Evolutionary conservation across 2,329 filamentous ascomycete species (phyloP).

Genomic region (Fusarium graminum): DNA sequence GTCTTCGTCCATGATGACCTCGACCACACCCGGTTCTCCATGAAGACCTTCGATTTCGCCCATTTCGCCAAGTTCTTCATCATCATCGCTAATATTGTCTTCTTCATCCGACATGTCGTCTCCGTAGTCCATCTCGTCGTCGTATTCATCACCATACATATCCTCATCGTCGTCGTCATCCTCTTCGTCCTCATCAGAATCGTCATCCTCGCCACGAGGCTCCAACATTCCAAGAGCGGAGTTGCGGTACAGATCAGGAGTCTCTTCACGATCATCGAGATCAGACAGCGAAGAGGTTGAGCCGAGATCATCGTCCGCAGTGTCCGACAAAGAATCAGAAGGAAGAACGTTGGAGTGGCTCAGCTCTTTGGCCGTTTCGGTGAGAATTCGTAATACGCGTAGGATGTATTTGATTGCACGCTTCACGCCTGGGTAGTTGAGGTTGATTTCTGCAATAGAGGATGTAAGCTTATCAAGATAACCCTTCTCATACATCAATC

Average conservation of each 20-base stretch:
- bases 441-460: constrained; percentile 94
- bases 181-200: constrained; percentile 79
- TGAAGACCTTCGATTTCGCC: constrained; percentile 84
- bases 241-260: constrained; percentile 95
- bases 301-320: constrained; percentile 86
- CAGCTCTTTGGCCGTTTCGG: constrained; percentile 85
- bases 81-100: constrained; percentile 90
- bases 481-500: constrained; percentile 98
- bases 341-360: constrained; percentile 85
- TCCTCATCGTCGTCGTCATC: constrained; percentile 87
- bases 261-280: constrained; percentile 88
- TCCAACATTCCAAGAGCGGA: constrained; percentile 96
- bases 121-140: constrained; percentile 91
- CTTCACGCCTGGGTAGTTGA: constrained; percentile 94
- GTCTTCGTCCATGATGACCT: constrained; percentile 83
- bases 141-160: constrained; percentile 93
- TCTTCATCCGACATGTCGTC: constrained; percentile 86
- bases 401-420: constrained; percentile 97
- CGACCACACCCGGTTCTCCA: constrained; percentile 72
- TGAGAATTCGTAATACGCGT: constrained; percentile 87
- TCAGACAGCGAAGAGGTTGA: constrained; percentile 92
- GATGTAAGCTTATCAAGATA: constrained; percentile 89
- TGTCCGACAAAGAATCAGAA: constrained; percentile 71
- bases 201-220: constrained; percentile 82
- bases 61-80: constrained; percentile 85